phyloP scores from a whole-genome alignment of 768 basidiomycete species.

The Harrya chromipes region DNA sequence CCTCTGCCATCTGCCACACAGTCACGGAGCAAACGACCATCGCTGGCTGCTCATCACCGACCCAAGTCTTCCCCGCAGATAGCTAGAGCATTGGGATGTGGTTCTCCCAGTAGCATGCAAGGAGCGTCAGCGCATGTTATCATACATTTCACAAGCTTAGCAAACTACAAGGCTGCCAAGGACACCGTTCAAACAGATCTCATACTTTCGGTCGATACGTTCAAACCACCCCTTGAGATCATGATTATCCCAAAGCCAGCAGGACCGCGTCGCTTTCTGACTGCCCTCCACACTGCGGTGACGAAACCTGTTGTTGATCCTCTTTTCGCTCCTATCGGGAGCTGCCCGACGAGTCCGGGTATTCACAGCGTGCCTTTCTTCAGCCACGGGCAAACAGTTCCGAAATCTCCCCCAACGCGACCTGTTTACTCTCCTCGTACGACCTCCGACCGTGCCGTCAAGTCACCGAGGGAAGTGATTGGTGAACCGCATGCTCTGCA shows the following conservation, averaged over 20 bases:
- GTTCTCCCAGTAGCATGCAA: constrained; percentile 26
- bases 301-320: constrained; percentile 87
- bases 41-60: constrained; percentile 63
- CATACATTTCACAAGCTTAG: constrained; percentile 87
- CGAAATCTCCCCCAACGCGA: constrained; percentile 44
- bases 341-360: constrained; percentile 80
- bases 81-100: constrained; percentile 48
- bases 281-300: constrained; percentile 87
- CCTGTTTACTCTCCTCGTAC: constrained; percentile 46
- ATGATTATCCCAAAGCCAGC: constrained; percentile 98
- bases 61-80: constrained; percentile 82
- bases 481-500: constrained; percentile 38
- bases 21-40: constrained; percentile 58
- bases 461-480: constrained; percentile 48
- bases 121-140: constrained; percentile 43
- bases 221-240: constrained; percentile 71
- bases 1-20: constrained; percentile 37
- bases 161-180: constrained; percentile 85
- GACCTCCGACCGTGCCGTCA: constrained; percentile 61
- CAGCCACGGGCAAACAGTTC: constrained; percentile 29
- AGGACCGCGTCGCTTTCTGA: constrained; percentile 89
- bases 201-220: constrained; percentile 43
- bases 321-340: constrained; percentile 92
- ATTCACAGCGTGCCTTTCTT: constrained; percentile 48
- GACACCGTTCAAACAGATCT: constrained; percentile 70